These are phyloP conservation scores for Cordia subcordata DNA, from an alignment of 257 asterid genomes.

Conservation along the genomic window DNA sequence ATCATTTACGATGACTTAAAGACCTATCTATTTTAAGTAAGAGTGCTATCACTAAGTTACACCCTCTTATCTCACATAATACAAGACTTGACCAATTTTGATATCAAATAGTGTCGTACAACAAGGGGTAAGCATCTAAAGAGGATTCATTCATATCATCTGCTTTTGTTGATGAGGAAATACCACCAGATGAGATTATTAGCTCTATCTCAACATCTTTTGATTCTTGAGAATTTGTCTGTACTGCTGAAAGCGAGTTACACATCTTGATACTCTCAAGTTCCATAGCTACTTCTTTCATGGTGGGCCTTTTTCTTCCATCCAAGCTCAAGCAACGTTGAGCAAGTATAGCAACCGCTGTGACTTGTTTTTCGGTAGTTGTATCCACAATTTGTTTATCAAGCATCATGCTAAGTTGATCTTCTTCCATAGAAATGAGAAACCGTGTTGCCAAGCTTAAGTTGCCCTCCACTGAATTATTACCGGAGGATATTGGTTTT, in stretches of 20 bases:
- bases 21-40: too few relatives aligned
- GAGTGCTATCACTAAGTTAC: too few relatives aligned
- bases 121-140: background rate
- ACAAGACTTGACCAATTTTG: background rate
- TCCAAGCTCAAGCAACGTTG: slow-evolving; percentile 32
- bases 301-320: slow-evolving; percentile 38
- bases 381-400: slow-evolving; percentile 29
- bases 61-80: too few relatives aligned
- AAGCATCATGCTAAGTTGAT: slow-evolving; percentile 22
- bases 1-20: too few relatives aligned
- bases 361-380: slow-evolving; percentile 21
- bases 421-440: slow-evolving; percentile 23
- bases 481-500: slow-evolving; percentile 17
- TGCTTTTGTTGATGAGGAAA: background rate
- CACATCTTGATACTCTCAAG: slow-evolving; percentile 26
- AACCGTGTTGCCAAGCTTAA: slow-evolving; percentile 24
- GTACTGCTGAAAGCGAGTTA: slow-evolving; percentile 6
- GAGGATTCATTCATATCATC: background rate
- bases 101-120: background rate
- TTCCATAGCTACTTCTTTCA: slow-evolving; percentile 34
- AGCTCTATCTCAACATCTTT: background rate
- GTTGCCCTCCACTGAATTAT: slow-evolving; percentile 17
- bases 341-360: slow-evolving; percentile 26
- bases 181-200: background rate
- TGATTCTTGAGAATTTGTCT: background rate